phyloP scores from a whole-genome alignment of 306 rosid genomes.

The Ochetophila trinervis region DNA sequence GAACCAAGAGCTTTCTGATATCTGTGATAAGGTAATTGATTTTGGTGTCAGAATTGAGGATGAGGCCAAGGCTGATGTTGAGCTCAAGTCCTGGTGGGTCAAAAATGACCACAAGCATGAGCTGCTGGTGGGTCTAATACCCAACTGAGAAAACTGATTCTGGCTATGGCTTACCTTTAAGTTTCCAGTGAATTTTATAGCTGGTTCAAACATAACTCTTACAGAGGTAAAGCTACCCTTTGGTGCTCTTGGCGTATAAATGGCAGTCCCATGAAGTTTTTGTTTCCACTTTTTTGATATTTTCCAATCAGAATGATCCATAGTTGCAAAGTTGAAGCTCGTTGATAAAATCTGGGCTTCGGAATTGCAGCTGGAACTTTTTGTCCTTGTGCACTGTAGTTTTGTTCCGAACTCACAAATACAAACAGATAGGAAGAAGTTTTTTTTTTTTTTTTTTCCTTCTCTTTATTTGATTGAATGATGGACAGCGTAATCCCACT shows the following conservation, averaged over 20 bases:
- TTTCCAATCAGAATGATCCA: not conserved
- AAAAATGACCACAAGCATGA: conserved; percentile 32
- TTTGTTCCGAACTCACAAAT: not conserved
- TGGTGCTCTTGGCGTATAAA: conserved; percentile 11
- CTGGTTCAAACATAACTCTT: conserved; percentile 10
- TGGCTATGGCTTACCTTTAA: conserved; percentile 1
- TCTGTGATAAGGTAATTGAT: conserved; percentile 11
- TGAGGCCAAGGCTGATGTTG: conserved; percentile 23
- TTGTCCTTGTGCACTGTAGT: not conserved
- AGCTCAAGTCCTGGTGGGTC: conserved; percentile 33
- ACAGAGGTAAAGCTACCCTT: conserved; percentile 16
- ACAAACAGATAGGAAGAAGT: not conserved
- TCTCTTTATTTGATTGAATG: no score
- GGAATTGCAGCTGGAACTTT: not conserved
- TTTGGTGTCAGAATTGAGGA: conserved; percentile 12
- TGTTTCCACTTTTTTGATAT: not conserved
- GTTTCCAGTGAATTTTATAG: not conserved
- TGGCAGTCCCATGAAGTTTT: conserved; percentile 3
- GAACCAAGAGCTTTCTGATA: conserved; percentile 23
- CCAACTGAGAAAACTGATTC: conserved; percentile 24
- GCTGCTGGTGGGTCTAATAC: conserved; percentile 23
- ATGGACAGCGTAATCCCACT: not conserved
- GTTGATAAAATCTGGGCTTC: conserved; percentile 1
- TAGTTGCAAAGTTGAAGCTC: not conserved
- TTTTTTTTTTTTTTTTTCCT: no score